Conservation (phyloP, 306 rosid species). For the Macrotyloma uniflorum region DNA sequence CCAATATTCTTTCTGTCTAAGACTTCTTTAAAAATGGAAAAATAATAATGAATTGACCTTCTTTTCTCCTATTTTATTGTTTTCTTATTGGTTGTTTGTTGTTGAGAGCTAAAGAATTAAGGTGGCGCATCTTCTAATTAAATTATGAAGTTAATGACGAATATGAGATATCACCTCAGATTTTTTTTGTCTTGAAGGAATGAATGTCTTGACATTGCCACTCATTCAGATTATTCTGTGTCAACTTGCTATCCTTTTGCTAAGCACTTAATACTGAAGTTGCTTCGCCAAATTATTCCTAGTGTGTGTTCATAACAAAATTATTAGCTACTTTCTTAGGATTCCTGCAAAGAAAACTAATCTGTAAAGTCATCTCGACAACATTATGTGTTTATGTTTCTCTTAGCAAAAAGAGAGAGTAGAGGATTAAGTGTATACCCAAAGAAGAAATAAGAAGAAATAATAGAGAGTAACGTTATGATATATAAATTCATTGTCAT, state of each 20-base stretch:
- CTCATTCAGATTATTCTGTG: constrained; percentile 14
- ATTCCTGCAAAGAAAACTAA: constrained; percentile 24
- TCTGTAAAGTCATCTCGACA: constrained; percentile 15
- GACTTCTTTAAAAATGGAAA: constrained; percentile 12
- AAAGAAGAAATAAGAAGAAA: too few relatives aligned
- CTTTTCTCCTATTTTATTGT: constrained; percentile 8
- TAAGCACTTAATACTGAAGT: constrained; percentile 18
- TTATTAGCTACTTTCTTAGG: neutral
- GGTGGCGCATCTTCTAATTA: constrained; percentile 2
- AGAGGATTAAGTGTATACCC: neutral
- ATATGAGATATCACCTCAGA: constrained; percentile 25
- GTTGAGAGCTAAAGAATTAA: constrained; percentile 7
- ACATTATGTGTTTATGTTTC: constrained; percentile 16
- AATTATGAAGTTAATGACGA: constrained; percentile 22
- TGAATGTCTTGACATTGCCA: constrained; percentile 17
- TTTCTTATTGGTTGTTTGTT: constrained; percentile 1
- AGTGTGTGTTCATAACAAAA: constrained; percentile 5
- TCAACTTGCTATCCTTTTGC: neutral
- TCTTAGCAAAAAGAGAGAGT: constrained; percentile 15
- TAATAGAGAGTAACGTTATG: too few relatives aligned
- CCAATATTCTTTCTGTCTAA: constrained; percentile 23
- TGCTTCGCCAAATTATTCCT: neutral
- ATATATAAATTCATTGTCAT: too few relatives aligned
- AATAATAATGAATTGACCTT: constrained; percentile 23
- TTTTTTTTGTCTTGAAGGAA: constrained; percentile 2